phyloP scores from a whole-genome alignment of 2,329 filamentous ascomycete species.

The Phaeosphaeria sp. region DNA sequence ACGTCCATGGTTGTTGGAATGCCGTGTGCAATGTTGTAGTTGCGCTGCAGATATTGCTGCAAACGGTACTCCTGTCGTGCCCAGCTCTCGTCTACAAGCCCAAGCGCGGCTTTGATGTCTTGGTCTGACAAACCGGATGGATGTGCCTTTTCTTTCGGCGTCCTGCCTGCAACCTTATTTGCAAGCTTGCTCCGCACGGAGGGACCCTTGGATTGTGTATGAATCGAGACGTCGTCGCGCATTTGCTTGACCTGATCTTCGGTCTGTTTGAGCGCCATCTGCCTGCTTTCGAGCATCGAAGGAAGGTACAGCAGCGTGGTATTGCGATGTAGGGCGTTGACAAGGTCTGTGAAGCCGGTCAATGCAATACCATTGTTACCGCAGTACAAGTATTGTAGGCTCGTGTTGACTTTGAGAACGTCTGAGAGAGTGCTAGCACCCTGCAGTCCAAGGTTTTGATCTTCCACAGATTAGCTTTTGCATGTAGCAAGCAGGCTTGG shows the following conservation, averaged over 20 bases:
- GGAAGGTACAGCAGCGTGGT: conserved; percentile 67
- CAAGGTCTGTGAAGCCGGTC: conserved; percentile 72
- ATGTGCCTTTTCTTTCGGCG: conserved; percentile 31
- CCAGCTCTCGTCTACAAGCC: conserved; percentile 58
- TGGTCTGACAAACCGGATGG: conserved; percentile 51
- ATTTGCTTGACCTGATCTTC: conserved; percentile 63
- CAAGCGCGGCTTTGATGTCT: conserved; percentile 57
- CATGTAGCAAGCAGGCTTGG: neutral
- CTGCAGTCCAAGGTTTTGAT: conserved; percentile 72
- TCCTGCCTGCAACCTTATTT: conserved; percentile 36
- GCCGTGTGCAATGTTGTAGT: conserved; percentile 53
- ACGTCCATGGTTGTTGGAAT: conserved; percentile 53
- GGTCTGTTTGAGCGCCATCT: conserved; percentile 65
- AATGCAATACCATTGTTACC: conserved; percentile 75
- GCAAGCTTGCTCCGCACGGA: conserved; percentile 45
- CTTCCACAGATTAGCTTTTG: conserved; percentile 30
- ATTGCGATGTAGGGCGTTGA: conserved; percentile 73
- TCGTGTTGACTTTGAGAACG: conserved; percentile 69
- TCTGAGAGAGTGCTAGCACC: conserved; percentile 73
- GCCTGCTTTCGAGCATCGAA: conserved; percentile 66
- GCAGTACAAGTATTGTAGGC: conserved; percentile 70
- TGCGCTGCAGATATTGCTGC: conserved; percentile 55
- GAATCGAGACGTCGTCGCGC: conserved; percentile 47
- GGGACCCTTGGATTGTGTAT: conserved; percentile 34
- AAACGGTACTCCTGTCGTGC: conserved; percentile 56